These are phyloP conservation scores for Clonostachys chloroleuca DNA, from an alignment of 2,329 filamentous ascomycete genomes.

Conservation along the genomic window DNA sequence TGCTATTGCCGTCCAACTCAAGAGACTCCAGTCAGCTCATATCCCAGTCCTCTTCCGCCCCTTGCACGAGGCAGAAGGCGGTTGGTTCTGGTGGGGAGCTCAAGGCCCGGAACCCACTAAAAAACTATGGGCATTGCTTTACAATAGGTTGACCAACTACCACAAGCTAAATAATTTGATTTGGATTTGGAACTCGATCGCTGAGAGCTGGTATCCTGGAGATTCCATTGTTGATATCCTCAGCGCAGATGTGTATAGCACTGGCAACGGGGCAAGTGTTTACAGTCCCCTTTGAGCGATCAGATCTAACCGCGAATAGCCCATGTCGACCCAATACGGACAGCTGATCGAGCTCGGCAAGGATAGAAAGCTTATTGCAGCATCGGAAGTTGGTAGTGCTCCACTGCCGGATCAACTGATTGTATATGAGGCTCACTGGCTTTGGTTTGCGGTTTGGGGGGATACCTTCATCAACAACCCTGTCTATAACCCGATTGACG, in stretches of 20 bases:
- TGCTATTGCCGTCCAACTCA: conserved; percentile 38
- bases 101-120: conserved; percentile 37
- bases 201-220: conserved; percentile 40
- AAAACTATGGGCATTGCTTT: conserved; percentile 35
- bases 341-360: conserved; percentile 32
- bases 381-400: conserved; percentile 39
- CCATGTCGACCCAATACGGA: conserved; percentile 37
- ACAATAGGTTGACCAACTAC: conserved; percentile 34
- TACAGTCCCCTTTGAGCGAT: neutral
- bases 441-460: conserved; percentile 40
- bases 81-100: conserved; percentile 50
- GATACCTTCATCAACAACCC: conserved; percentile 35
- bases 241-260: conserved; percentile 36
- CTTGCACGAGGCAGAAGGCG: conserved; percentile 44
- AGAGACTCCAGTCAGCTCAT: conserved; percentile 32
- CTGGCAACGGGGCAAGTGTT: conserved; percentile 32
- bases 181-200: conserved; percentile 45
- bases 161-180: conserved; percentile 42
- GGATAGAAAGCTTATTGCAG: conserved; percentile 41
- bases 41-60: conserved; percentile 41
- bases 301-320: conserved; percentile 10
- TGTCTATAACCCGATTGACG: conserved; percentile 30
- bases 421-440: conserved; percentile 40
- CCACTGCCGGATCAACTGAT: conserved; percentile 33
- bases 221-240: conserved; percentile 38